Conservation (phyloP, 1,139 yeast species). For the Kurtzmaniella natalensis region DNA sequence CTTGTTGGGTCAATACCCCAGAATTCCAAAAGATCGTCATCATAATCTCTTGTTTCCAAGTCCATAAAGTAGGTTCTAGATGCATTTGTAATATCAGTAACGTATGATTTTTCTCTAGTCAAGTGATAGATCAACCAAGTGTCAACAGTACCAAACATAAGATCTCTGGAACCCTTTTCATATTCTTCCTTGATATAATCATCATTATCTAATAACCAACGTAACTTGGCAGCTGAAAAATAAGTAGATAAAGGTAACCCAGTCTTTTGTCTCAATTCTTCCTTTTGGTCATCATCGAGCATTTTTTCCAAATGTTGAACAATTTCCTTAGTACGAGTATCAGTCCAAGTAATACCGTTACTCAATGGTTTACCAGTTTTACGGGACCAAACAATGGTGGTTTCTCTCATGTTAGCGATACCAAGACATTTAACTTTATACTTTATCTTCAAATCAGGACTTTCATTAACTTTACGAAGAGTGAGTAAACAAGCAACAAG, state of each 20-base stretch:
- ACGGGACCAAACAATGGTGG: constrained; percentile 86
- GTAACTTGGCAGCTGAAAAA: constrained; percentile 85
- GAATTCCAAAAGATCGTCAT: constrained; percentile 67
- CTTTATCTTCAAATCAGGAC: constrained; percentile 43
- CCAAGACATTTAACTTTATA: constrained; percentile 68
- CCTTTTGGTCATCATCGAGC: constrained; percentile 56
- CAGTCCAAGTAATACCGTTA: constrained; percentile 96
- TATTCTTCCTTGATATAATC: constrained; percentile 65
- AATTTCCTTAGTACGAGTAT: constrained; percentile 76
- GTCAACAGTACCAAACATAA: constrained; percentile 93
- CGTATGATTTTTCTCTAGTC: constrained; percentile 67
- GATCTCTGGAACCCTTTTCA: constrained; percentile 63
- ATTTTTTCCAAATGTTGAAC: constrained; percentile 61
- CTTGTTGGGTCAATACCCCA: constrained; percentile 74
- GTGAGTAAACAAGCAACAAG: constrained; percentile 60
- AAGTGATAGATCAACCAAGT: constrained; percentile 89
- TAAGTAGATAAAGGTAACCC: constrained; percentile 91
- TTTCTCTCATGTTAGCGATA: constrained; percentile 93
- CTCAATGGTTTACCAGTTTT: constrained; percentile 78
- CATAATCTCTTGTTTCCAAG: constrained; percentile 71
- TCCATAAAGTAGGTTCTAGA: constrained; percentile 90
- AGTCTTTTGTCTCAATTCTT: constrained; percentile 58
- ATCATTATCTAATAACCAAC: constrained; percentile 86
- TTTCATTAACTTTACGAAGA: constrained; percentile 54
- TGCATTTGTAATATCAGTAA: constrained; percentile 89